A percentile compares a stretch with the other conserved stretches of the same genome.
Evolutionary conservation across 1,284 basidiomycete genomes (phyloP).

Genomic region (Puccinia hordei): DNA sequence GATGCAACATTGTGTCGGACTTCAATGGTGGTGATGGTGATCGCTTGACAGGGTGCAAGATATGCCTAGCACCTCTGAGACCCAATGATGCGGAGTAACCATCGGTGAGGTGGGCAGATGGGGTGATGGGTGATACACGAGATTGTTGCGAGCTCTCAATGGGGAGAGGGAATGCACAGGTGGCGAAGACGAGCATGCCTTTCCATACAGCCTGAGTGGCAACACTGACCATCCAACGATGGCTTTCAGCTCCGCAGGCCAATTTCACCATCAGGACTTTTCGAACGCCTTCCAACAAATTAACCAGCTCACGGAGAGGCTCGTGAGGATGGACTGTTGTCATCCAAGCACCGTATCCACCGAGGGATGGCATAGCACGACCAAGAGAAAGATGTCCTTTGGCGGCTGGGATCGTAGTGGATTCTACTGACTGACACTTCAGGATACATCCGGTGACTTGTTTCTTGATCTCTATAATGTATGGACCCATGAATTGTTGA

Average conservation of each 20-base stretch:
- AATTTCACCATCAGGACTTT: conserved; percentile 34
- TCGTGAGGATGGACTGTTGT: conserved; percentile 21
- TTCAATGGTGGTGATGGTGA: conserved; percentile 36
- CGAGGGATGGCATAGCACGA: conserved; percentile 7
- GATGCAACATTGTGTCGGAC: conserved; percentile 4
- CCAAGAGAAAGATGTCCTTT: neutral
- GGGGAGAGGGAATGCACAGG: conserved; percentile 20
- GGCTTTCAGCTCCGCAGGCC: conserved; percentile 27
- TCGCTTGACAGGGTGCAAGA: conserved; percentile 23
- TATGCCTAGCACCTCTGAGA: conserved; percentile 29
- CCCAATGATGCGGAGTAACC: neutral
- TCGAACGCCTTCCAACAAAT: conserved; percentile 35
- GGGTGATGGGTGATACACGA: neutral
- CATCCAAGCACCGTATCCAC: conserved; percentile 19
- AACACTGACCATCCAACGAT: conserved; percentile 46
- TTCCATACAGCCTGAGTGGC: conserved; percentile 48
- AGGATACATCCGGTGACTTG: conserved; percentile 21
- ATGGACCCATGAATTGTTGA: conserved; percentile 46
- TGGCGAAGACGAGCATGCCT: conserved; percentile 42
- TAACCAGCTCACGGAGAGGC: conserved; percentile 25
- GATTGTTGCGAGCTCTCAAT: neutral
- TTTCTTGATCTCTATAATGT: conserved; percentile 27
- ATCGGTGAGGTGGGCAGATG: neutral
- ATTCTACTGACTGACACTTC: conserved; percentile 1
- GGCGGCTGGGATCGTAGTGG: neutral